phyloP scores from a whole-genome alignment of 148 eudicot species.

The Vaccinium corymbosum region DNA sequence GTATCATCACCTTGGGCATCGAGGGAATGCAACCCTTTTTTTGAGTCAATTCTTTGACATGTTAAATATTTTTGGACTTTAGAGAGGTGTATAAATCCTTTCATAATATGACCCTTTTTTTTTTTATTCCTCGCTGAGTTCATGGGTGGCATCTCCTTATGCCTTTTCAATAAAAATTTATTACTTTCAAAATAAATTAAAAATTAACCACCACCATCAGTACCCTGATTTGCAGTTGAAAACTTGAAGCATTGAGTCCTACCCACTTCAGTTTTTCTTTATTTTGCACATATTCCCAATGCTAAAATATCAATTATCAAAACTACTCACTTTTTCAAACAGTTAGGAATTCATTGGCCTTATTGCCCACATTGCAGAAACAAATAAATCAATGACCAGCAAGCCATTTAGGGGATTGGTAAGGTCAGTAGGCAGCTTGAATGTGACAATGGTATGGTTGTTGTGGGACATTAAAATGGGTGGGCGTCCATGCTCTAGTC shows the following conservation, averaged over 20 bases:
- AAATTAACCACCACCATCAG: background rate
- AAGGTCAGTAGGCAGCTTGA: background rate
- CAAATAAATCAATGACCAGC: background rate
- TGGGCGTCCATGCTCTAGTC: background rate
- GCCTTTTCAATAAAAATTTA: no score
- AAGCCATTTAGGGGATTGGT: background rate
- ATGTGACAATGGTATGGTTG: background rate
- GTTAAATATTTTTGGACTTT: no score
- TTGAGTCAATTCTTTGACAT: no score
- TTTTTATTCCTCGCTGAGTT: no score
- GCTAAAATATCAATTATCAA: background rate
- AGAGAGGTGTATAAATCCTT: no score
- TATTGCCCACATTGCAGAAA: background rate
- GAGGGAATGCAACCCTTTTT: no score
- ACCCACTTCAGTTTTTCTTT: background rate
- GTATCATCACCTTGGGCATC: no score
- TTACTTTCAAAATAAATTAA: no score
- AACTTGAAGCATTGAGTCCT: background rate
- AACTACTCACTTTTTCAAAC: background rate
- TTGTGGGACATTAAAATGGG: conserved; percentile 9
- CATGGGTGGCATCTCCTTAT: no score
- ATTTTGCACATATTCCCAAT: background rate
- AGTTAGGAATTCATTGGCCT: background rate
- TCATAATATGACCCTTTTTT: no score
- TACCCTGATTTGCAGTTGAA: background rate